These are phyloP conservation scores for Hyphopichia buzzinii DNA, from an alignment of 1,139 yeast species.

Conservation along the genomic window DNA sequence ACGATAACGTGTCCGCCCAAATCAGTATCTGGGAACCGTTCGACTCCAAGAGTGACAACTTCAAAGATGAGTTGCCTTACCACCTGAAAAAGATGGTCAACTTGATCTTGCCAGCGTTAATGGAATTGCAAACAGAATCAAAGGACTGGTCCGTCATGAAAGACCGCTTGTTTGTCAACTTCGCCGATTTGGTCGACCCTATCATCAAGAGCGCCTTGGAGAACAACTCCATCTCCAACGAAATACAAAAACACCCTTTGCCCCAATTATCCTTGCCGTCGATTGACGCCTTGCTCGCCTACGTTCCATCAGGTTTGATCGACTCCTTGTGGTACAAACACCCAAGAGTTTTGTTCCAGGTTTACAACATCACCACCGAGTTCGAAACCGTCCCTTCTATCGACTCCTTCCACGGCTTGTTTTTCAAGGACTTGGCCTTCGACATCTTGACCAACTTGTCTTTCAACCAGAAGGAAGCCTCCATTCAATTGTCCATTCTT, in stretches of 20 bases:
- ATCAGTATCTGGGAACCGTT: conserved; percentile 36
- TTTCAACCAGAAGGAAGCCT: conserved; percentile 84
- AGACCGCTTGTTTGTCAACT: conserved; percentile 32
- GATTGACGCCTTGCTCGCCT: conserved; percentile 30
- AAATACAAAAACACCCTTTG: conserved; percentile 42
- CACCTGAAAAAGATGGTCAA: conserved; percentile 50
- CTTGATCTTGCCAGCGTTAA: conserved; percentile 56
- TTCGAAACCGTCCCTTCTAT: conserved; percentile 75
- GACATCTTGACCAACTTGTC: conserved; percentile 80
- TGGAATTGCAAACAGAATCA: conserved; percentile 26
- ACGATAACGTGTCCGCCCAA: conserved; percentile 11
- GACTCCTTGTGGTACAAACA: conserved; percentile 41
- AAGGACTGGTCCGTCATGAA: conserved; percentile 25
- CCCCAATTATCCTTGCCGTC: conserved; percentile 51
- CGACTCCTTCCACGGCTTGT: conserved; percentile 51
- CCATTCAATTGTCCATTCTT: conserved; percentile 75
- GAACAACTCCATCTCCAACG: conserved; percentile 38
- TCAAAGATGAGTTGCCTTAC: conserved; percentile 45
- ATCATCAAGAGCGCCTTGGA: conserved; percentile 35
- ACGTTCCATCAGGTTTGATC: conserved; percentile 30
- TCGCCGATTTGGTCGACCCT: conserved; percentile 31
- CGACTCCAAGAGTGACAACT: conserved; percentile 31
- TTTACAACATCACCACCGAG: conserved; percentile 49
- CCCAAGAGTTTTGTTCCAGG: conserved; percentile 64
- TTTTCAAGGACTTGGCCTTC: conserved; percentile 71